Conservation (phyloP, 331 rosid genomes). For the Pyracantha coccinea region DNA sequence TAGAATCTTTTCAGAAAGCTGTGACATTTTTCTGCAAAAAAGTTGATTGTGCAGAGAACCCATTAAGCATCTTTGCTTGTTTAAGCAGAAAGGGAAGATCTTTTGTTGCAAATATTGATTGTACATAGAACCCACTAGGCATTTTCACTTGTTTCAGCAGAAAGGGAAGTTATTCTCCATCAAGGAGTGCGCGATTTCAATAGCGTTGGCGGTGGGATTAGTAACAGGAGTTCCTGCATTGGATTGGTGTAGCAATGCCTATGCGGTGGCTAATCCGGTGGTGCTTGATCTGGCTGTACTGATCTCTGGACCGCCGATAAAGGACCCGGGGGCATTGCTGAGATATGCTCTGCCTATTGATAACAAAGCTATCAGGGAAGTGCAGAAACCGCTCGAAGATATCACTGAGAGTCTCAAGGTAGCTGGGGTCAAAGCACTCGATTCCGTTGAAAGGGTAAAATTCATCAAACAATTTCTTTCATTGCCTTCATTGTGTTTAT, state of each 20-base stretch:
- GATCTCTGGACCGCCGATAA: slow-evolving; percentile 94
- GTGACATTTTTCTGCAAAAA: neutral
- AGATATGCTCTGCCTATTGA: slow-evolving; percentile 89
- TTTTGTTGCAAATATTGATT: neutral
- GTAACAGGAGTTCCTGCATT: slow-evolving; percentile 78
- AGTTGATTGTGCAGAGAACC: neutral
- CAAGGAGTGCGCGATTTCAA: slow-evolving; percentile 66
- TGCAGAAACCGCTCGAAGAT: slow-evolving; percentile 95
- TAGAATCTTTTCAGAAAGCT: neutral
- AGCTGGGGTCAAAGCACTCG: slow-evolving; percentile 86
- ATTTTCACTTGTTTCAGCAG: slow-evolving; percentile 37
- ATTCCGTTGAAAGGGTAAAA: slow-evolving; percentile 81
- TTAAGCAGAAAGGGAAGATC: neutral
- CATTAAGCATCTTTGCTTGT: neutral
- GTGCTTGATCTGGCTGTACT: slow-evolving; percentile 71
- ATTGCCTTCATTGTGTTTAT: neutral
- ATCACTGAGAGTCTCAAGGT: slow-evolving; percentile 87
- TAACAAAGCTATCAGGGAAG: slow-evolving; percentile 92
- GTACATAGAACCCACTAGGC: neutral
- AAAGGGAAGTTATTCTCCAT: slow-evolving; percentile 44
- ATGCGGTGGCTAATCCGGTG: slow-evolving; percentile 58
- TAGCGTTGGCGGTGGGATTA: slow-evolving; percentile 73
- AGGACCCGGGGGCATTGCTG: slow-evolving; percentile 92
- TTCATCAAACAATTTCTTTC: slow-evolving; percentile 15
- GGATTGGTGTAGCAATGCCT: slow-evolving; percentile 40